phyloP scores from a whole-genome alignment of 768 basidiomycete genomes.

The Mycena galopus region DNA sequence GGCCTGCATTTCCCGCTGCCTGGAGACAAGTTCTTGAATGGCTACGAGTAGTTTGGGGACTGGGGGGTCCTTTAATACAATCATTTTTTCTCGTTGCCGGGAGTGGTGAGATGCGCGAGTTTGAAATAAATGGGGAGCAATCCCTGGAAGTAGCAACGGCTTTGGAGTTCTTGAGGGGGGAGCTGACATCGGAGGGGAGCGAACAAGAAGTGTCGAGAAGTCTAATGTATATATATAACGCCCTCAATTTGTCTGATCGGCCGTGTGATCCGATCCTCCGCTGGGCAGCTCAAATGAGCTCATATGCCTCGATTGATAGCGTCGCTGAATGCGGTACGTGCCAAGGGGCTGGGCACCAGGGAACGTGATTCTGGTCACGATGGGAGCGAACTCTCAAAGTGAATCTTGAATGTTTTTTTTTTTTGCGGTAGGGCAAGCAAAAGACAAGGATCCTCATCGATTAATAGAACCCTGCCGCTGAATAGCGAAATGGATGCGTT shows the following conservation, averaged over 20 bases:
- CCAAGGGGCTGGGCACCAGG: too few species aligned
- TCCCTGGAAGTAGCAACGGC: conserved; percentile 6
- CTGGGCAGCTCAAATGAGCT: conserved; percentile 5
- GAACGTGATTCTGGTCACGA: too few species aligned
- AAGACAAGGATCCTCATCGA: background rate
- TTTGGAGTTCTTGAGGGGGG: conserved; percentile 10
- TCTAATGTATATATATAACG: conserved; percentile 1
- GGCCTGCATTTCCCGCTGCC: background rate
- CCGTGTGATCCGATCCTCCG: conserved; percentile 14
- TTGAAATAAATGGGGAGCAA: conserved; percentile 17
- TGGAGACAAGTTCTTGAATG: background rate
- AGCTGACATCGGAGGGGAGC: conserved; percentile 13
- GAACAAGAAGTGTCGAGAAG: conserved; percentile 8
- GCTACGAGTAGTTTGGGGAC: conserved; percentile 2
- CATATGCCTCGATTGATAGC: background rate
- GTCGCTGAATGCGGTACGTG: too few species aligned
- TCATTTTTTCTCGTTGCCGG: background rate
- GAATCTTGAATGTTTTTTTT: too few species aligned
- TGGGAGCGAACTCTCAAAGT: too few species aligned
- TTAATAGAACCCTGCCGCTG: too few species aligned
- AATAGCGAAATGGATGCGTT: too few species aligned
- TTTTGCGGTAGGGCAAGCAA: too few species aligned
- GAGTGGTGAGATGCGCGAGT: background rate
- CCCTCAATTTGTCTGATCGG: conserved; percentile 16
- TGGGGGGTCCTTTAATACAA: background rate